Base-by-base conservation (phyloP, 106 monocot species). In the Dendrobium chrysotoxum region DNA sequence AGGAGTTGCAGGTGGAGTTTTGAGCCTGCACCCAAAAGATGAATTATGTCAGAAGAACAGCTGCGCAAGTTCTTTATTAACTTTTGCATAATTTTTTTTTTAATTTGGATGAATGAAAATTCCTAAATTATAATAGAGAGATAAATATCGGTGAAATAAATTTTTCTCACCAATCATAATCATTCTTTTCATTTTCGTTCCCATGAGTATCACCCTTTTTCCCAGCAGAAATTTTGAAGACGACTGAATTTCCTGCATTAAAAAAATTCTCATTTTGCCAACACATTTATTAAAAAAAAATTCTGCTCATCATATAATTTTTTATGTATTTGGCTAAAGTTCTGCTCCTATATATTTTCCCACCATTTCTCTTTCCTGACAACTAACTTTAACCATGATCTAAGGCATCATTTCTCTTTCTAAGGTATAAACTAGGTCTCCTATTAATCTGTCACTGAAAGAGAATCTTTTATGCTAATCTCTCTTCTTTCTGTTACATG, bases 1-100 rank as follows among this genome's bases (percentile, higher is more conserved):
- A 12, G 89, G 89, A 2, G 89, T 89, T 40, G 86, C 86, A 17
- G 89, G 89, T 18, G 89, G 89, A 67, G 89, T 89, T 75, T 89
- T 89, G 10, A 89, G 80, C 89, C 89, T 89, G 78, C 70, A 13
- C 21, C 77, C 25, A 28, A 20, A 40, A 66, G 13, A 20, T 18
- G 0, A 40, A 68, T 15, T 13, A 25, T 7, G 28, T 45, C 2
- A 35, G 35, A 50, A 13, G 0, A 50, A 50, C 13, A 50, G 11
- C 50, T 13, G 50, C 50, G 50, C 50, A 13, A 50, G 50, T 13
- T 50, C 50, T 13, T 13, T 50, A 3, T 50, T 13, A 50, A 16
- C 15, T 13, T 50, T 50, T 15, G 50, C 13, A 50, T 3, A 50
- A 16, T 50, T 50, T 50, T 15, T 50, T 31, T 4, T 70, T 15